Conservation (phyloP, 2,329 filamentous ascomycete species). For the Hypoxylon sp. region DNA sequence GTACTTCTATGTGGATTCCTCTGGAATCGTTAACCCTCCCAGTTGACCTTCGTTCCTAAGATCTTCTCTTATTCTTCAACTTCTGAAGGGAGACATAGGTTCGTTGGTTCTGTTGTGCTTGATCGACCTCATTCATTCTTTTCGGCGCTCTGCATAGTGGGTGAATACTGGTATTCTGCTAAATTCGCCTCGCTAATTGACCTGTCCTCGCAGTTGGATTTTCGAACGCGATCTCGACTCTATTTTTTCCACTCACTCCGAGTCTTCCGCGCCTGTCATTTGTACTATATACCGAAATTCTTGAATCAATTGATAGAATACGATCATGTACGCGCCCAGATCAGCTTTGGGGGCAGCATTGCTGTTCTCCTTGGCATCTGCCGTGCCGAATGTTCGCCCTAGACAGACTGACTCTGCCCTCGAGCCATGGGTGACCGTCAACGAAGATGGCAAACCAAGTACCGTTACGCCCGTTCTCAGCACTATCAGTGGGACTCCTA, state of each 20-base stretch:
- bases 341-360: slow-evolving; percentile 45
- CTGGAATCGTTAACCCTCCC: slow-evolving; percentile 1
- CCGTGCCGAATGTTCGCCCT: slow-evolving; percentile 48
- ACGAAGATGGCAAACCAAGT: slow-evolving; percentile 62
- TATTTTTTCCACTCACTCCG: slow-evolving; percentile 11
- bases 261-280: slow-evolving; percentile 21
- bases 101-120: slow-evolving; percentile 9
- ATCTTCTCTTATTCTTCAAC: slow-evolving; percentile 25
- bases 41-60: slow-evolving; percentile 14
- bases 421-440: slow-evolving; percentile 67
- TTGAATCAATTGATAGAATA: background rate
- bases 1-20: slow-evolving; percentile 4
- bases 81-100: slow-evolving; percentile 1
- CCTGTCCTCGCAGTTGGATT: slow-evolving; percentile 3
- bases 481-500: slow-evolving; percentile 63
- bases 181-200: slow-evolving; percentile 3
- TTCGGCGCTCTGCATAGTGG: slow-evolving; percentile 6
- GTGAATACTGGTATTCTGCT: background rate
- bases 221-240: slow-evolving; percentile 23
- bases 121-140: slow-evolving; percentile 18
- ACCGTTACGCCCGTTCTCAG: slow-evolving; percentile 67
- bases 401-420: slow-evolving; percentile 55
- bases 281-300: background rate
- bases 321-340: slow-evolving; percentile 43
- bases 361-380: slow-evolving; percentile 49